phyloP scores from a whole-genome alignment of 2,329 filamentous ascomycete genomes.

The Aspergillus arachidicola region DNA sequence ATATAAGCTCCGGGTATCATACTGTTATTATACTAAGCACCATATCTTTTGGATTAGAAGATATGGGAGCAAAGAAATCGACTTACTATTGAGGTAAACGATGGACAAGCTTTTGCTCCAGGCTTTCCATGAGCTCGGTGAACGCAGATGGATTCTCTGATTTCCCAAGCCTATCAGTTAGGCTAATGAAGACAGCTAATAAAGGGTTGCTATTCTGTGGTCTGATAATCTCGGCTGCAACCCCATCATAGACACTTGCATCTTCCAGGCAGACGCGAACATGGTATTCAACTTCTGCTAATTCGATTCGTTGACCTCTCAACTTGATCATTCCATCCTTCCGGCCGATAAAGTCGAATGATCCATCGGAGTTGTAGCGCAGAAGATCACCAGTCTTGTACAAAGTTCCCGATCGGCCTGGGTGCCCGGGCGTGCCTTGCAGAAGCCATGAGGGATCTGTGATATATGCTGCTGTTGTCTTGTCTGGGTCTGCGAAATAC shows the following conservation, averaged over 20 bases:
- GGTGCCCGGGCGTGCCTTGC: background rate
- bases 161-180: background rate
- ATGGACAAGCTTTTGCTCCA: background rate
- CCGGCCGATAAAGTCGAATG: constrained; percentile 24
- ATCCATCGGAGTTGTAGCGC: constrained; percentile 22
- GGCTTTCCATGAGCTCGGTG: background rate
- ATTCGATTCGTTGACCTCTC: constrained; percentile 29
- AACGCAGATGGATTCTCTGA: background rate
- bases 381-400: constrained; percentile 31
- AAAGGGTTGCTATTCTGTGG: background rate
- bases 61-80: background rate
- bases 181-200: background rate
- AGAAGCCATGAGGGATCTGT: constrained; percentile 22
- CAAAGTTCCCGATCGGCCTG: constrained; percentile 8
- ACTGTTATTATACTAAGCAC: background rate
- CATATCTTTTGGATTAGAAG: background rate
- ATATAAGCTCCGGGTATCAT: background rate
- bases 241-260: background rate
- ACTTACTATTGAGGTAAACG: background rate
- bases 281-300: constrained; percentile 7
- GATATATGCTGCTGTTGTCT: constrained; percentile 25
- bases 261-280: background rate
- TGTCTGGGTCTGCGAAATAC: constrained; percentile 27
- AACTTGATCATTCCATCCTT: constrained; percentile 32
- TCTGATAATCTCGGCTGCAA: background rate